Conservation (phyloP, 2,329 filamentous ascomycete species). For the Pezicula radicicola region DNA sequence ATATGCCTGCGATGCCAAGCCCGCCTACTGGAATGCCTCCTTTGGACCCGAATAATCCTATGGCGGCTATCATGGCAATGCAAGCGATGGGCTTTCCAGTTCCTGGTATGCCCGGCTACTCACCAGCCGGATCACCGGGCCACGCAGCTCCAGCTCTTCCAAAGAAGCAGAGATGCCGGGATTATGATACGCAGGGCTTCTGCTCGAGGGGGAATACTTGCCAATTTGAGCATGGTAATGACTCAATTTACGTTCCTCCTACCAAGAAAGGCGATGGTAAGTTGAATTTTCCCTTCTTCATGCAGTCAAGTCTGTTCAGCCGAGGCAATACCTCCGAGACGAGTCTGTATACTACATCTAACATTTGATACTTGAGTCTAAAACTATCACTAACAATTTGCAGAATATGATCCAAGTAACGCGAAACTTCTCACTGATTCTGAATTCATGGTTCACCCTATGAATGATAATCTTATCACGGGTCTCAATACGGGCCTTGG, state of each 20-base stretch:
- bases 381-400: neutral
- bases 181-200: slow-evolving; percentile 71
- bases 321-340: neutral
- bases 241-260: slow-evolving; percentile 39
- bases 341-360: neutral
- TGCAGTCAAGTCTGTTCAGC: slow-evolving; percentile 40
- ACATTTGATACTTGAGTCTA: too few species aligned
- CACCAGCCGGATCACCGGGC: slow-evolving; percentile 9
- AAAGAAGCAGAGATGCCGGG: slow-evolving; percentile 50
- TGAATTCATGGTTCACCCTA: neutral
- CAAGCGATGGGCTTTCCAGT: slow-evolving; percentile 52
- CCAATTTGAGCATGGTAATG: slow-evolving; percentile 64
- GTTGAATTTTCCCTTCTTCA: slow-evolving; percentile 10
- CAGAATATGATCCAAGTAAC: slow-evolving; percentile 9
- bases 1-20: slow-evolving; percentile 22
- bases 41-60: slow-evolving; percentile 57
- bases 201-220: slow-evolving; percentile 67
- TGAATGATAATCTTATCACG: neutral
- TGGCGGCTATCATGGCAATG: slow-evolving; percentile 60
- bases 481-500: too few species aligned
- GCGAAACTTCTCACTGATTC: neutral
- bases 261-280: slow-evolving; percentile 25
- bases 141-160: neutral
- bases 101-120: slow-evolving; percentile 37
- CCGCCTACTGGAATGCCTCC: slow-evolving; percentile 35